These are phyloP conservation scores for Chrysoporthe puriensis DNA, from an alignment of 2,329 filamentous ascomycete genomes.

Conservation along the genomic window DNA sequence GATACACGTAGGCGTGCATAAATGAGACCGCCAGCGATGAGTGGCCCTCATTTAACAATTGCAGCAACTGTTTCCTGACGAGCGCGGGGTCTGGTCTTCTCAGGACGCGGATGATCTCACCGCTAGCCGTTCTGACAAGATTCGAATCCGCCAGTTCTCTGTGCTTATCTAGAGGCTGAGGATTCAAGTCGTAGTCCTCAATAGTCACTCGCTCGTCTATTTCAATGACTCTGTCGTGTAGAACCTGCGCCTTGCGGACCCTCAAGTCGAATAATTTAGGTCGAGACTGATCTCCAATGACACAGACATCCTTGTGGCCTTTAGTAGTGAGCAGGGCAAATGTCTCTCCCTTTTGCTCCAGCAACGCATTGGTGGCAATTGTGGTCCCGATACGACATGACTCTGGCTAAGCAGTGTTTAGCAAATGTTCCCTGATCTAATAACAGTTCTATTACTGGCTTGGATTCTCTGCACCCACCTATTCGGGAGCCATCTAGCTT, in stretches of 20 bases:
- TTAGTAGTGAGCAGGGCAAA: slow-evolving; percentile 73
- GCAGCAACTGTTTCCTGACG: slow-evolving; percentile 60
- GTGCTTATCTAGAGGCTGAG: slow-evolving; percentile 55
- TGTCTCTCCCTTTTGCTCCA: slow-evolving; percentile 72
- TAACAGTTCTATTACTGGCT: neutral
- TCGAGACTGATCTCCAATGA: slow-evolving; percentile 73
- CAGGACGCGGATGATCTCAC: slow-evolving; percentile 67
- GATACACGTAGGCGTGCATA: slow-evolving; percentile 72
- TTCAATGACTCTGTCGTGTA: slow-evolving; percentile 71
- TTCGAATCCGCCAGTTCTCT: slow-evolving; percentile 41
- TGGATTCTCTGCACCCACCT: slow-evolving; percentile 30
- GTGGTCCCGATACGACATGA: slow-evolving; percentile 78
- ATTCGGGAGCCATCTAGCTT: slow-evolving; percentile 41
- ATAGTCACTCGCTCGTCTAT: slow-evolving; percentile 73
- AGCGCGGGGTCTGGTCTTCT: slow-evolving; percentile 53
- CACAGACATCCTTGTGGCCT: slow-evolving; percentile 71
- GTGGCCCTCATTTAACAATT: slow-evolving; percentile 61
- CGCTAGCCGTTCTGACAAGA: slow-evolving; percentile 64
- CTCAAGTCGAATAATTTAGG: slow-evolving; percentile 74
- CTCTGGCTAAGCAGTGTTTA: slow-evolving; percentile 48
- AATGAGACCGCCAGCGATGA: slow-evolving; percentile 53
- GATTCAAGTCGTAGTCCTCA: slow-evolving; percentile 71
- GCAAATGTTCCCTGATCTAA: neutral
- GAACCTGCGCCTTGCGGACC: slow-evolving; percentile 67
- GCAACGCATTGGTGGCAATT: slow-evolving; percentile 74